Conservation (phyloP, 805 yeast species). For the Schwanniomyces sp. region DNA sequence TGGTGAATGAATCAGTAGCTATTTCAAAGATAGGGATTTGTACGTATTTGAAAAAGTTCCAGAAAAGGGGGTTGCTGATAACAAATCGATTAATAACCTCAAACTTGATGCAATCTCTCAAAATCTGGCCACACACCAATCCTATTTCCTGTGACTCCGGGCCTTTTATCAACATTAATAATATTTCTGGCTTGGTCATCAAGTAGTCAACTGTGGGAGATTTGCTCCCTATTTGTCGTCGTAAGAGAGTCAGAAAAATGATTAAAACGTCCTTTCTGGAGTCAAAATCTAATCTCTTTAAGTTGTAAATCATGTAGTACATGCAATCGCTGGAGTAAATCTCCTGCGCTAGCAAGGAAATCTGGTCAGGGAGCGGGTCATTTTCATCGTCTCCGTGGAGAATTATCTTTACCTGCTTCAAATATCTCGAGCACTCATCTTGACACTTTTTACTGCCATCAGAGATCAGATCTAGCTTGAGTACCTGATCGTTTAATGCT, state of each 20-base stretch:
- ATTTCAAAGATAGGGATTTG: conserved; percentile 79
- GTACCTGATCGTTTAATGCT: conserved; percentile 69
- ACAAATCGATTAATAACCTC: conserved; percentile 66
- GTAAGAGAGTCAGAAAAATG: conserved; percentile 71
- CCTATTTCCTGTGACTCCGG: conserved; percentile 77
- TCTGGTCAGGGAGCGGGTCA: conserved; percentile 69
- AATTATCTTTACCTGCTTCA: conserved; percentile 63
- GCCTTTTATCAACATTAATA: conserved; percentile 62
- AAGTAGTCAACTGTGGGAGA: conserved; percentile 88
- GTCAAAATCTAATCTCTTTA: conserved; percentile 80
- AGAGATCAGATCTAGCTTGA: conserved; percentile 51
- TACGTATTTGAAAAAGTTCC: conserved; percentile 83
- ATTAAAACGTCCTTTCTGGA: conserved; percentile 79
- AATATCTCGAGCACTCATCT: conserved; percentile 70
- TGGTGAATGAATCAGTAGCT: conserved; percentile 85
- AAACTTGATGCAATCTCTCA: conserved; percentile 81
- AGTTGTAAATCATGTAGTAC: conserved; percentile 54
- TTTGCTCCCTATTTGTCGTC: conserved; percentile 73
- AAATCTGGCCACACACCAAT: conserved; percentile 69
- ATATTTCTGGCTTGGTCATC: conserved; percentile 61
- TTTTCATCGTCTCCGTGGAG: conserved; percentile 69
- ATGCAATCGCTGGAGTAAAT: conserved; percentile 72
- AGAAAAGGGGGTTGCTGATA: conserved; percentile 59
- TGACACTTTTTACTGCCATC: conserved; percentile 46
- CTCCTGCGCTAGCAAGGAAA: conserved; percentile 76